Evolutionary conservation across 306 rosid species (phyloP).

Genomic region (Hippophae rhamnoides): DNA sequence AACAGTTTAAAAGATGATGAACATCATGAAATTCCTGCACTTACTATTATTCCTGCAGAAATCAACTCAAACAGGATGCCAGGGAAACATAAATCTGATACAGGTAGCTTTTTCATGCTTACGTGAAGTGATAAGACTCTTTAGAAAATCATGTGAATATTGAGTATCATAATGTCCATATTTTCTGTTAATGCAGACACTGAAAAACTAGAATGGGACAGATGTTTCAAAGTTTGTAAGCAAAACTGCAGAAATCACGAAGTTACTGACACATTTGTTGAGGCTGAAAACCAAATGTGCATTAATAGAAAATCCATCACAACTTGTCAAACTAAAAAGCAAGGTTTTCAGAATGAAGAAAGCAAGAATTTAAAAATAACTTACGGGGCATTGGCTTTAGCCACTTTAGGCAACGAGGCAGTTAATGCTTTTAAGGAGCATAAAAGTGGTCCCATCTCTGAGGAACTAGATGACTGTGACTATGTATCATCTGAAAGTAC

Average conservation of each 20-base stretch:
- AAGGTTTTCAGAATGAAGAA: conserved; percentile 27
- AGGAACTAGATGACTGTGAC: conserved; percentile 29
- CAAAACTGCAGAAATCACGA: conserved; percentile 40
- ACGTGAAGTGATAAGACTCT: conserved; percentile 3
- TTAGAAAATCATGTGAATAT: conserved; percentile 1
- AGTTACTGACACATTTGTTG: conserved; percentile 32
- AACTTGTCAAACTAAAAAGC: conserved; percentile 29
- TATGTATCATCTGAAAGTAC: conserved; percentile 30
- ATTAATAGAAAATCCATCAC: conserved; percentile 31
- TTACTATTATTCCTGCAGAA: conserved; percentile 18
- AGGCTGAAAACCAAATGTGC: conserved; percentile 27
- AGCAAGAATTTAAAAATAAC: conserved; percentile 19
- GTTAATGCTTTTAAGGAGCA: conserved; percentile 23
- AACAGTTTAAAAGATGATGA: conserved; percentile 30
- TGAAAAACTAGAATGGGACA: conserved; percentile 18
- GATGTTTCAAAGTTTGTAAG: conserved; percentile 14
- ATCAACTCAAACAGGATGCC: conserved; percentile 22
- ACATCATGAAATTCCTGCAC: conserved; percentile 18
- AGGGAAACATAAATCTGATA: conserved; percentile 26
- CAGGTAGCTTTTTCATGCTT: conserved; percentile 32
- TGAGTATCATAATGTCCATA: conserved; percentile 13
- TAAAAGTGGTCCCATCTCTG: conserved; percentile 22
- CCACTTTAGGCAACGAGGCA: conserved; percentile 19
- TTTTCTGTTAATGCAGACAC: conserved; percentile 23
- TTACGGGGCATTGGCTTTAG: conserved; percentile 16